phyloP scores from a whole-genome alignment of 2,329 filamentous ascomycete genomes.

The Calonectria honghensis region DNA sequence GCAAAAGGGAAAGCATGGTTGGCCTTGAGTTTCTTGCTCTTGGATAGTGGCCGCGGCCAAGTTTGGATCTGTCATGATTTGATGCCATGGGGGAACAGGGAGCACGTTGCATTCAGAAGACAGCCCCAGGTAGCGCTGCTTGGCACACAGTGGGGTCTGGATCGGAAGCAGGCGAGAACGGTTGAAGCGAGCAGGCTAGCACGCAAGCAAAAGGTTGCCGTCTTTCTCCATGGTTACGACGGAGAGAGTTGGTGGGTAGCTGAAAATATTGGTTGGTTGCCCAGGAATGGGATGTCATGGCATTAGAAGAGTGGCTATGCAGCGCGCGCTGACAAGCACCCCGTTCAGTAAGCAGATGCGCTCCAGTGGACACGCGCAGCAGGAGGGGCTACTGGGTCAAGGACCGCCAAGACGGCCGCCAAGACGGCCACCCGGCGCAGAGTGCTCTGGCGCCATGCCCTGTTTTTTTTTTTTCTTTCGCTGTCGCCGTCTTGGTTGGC shows the following conservation, averaged over 20 bases:
- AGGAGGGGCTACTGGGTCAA: conserved; percentile 4
- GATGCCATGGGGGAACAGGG: background rate
- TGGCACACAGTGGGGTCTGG: background rate
- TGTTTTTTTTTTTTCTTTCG: background rate
- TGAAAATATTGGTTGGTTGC: conserved; percentile 24
- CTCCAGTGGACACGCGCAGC: conserved; percentile 25
- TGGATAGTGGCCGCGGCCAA: conserved; percentile 1
- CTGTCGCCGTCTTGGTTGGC: background rate
- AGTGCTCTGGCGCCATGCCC: background rate
- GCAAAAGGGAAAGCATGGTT: background rate
- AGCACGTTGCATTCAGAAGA: background rate
- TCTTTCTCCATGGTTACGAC: conserved; percentile 4
- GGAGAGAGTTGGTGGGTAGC: conserved; percentile 5
- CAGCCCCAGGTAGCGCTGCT: background rate
- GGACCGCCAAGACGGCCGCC: conserved; percentile 8
- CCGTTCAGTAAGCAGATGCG: conserved; percentile 10
- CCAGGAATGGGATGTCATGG: conserved; percentile 8
- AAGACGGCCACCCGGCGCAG: background rate
- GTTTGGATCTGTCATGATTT: background rate
- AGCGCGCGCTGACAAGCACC: conserved; percentile 24
- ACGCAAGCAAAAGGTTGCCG: background rate
- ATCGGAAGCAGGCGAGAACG: background rate
- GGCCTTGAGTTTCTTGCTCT: background rate
- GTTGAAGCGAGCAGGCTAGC: background rate
- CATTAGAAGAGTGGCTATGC: conserved; percentile 32